phyloP scores from a whole-genome alignment of 148 eudicot species.

The Spergularia marina region DNA sequence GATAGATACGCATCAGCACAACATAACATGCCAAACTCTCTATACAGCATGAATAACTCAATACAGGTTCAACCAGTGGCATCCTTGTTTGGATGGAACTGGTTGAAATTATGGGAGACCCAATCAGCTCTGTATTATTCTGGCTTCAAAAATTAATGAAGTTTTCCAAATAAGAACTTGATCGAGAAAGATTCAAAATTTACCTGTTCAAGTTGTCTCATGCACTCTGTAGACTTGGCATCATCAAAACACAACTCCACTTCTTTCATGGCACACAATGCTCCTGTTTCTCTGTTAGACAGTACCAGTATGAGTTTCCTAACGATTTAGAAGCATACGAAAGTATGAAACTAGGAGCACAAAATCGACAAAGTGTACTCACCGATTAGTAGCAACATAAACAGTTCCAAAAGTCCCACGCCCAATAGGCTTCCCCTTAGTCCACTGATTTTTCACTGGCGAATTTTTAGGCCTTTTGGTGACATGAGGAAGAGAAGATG shows the following conservation, averaged over 20 bases:
- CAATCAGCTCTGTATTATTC: neutral
- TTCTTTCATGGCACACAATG: conserved; percentile 99
- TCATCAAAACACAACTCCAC: conserved; percentile 80
- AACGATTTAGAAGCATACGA: neutral
- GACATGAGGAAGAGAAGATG: conserved; percentile 35
- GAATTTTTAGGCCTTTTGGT: conserved; percentile 29
- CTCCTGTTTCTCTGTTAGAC: conserved; percentile 81
- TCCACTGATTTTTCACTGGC: conserved; percentile 61
- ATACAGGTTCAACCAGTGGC: no score
- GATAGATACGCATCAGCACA: no score
- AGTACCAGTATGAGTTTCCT: neutral
- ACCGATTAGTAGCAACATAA: conserved; percentile 82
- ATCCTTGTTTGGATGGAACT: no score
- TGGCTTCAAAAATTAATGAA: neutral
- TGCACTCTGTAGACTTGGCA: conserved; percentile 63
- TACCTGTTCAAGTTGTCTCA: conserved; percentile 92
- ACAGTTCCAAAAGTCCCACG: conserved; percentile 97
- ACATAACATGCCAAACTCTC: no score
- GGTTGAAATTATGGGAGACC: neutral
- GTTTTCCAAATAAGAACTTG: neutral
- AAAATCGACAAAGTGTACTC: conserved; percentile 2
- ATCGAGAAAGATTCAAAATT: neutral
- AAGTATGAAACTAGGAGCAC: conserved; percentile 11
- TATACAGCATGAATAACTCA: no score
- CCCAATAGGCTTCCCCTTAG: conserved; percentile 89